Evolutionary conservation across 2,329 filamentous ascomycete species (phyloP).

Genomic region (Hortaea werneckii): DNA sequence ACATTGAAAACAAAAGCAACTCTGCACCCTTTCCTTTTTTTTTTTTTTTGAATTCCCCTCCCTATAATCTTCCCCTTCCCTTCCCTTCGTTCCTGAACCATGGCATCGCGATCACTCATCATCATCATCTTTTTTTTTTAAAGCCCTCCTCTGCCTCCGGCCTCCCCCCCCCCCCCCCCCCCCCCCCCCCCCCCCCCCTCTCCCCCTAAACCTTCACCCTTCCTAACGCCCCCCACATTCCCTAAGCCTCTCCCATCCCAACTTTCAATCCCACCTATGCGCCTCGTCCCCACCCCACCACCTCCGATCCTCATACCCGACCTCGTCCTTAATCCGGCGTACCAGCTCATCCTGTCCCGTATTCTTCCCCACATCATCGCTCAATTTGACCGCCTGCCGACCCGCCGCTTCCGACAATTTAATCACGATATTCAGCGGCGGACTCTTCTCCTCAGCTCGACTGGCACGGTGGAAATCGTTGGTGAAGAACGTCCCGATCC

Average conservation of each 20-base stretch:
- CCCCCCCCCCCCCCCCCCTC: neutral
- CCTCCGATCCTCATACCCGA: slow-evolving; percentile 76
- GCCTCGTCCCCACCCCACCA: slow-evolving; percentile 82
- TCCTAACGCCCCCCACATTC: too few species aligned
- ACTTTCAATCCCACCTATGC: slow-evolving; percentile 58
- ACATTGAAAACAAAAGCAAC: too few species aligned
- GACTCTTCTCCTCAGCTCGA: slow-evolving; percentile 65
- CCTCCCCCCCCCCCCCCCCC: too few species aligned
- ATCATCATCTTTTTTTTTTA: too few species aligned
- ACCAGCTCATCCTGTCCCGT: slow-evolving; percentile 77
- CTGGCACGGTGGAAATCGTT: slow-evolving; percentile 70
- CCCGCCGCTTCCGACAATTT: slow-evolving; percentile 82
- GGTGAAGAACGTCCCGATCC: slow-evolving; percentile 89
- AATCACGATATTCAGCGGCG: slow-evolving; percentile 93
- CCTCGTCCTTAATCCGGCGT: slow-evolving; percentile 67
- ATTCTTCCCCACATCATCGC: slow-evolving; percentile 80
- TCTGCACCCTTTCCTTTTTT: too few species aligned
- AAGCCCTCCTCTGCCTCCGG: too few species aligned
- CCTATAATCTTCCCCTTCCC: too few species aligned
- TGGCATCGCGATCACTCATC: too few species aligned
- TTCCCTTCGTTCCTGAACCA: too few species aligned
- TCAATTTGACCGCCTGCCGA: slow-evolving; percentile 82
- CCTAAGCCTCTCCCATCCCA: too few species aligned
- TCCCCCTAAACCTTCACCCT: too few species aligned
- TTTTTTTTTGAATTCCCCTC: too few species aligned